Conservation (phyloP, 805 yeast species). For the Teunomyces pallodes region DNA sequence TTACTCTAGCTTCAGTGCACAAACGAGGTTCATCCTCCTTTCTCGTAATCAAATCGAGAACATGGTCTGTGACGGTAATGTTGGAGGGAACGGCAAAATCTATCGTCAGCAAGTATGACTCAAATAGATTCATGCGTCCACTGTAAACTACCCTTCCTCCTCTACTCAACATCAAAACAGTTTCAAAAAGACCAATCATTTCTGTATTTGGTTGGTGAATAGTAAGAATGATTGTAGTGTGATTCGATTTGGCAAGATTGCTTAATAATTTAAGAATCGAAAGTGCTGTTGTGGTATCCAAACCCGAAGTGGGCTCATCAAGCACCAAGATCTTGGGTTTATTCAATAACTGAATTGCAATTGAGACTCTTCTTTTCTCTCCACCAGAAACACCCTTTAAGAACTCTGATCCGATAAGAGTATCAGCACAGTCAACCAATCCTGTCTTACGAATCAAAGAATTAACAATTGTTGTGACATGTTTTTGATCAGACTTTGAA, state of each 20-base stretch:
- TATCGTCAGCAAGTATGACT: constrained; percentile 10
- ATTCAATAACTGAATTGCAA: constrained; percentile 24
- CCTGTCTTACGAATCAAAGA: constrained; percentile 20
- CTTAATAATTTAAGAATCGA: constrained; percentile 17
- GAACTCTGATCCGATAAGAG: constrained; percentile 20
- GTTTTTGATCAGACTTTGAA: constrained; percentile 15
- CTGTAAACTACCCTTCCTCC: constrained; percentile 24
- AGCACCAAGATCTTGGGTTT: constrained; percentile 23
- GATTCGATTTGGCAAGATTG: constrained; percentile 15
- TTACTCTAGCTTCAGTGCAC: constrained; percentile 20
- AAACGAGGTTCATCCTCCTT: constrained; percentile 25
- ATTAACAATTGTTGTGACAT: constrained; percentile 16
- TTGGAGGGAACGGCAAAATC: constrained; percentile 13
- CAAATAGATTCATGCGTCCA: constrained; percentile 12
- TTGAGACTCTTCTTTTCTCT: constrained; percentile 26
- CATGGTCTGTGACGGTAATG: constrained; percentile 18
- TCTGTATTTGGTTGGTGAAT: constrained; percentile 26
- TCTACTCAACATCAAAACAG: constrained; percentile 20
- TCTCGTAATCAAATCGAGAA: constrained; percentile 44
- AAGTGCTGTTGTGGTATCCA: constrained; percentile 24
- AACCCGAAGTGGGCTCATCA: constrained; percentile 29
- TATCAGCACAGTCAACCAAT: constrained; percentile 26
- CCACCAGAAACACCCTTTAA: constrained; percentile 29
- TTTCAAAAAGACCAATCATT: constrained; percentile 19
- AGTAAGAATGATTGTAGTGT: constrained; percentile 24